Base-by-base conservation (phyloP, 1,139 yeast genomes). In the Hansenula lynferdii region DNA sequence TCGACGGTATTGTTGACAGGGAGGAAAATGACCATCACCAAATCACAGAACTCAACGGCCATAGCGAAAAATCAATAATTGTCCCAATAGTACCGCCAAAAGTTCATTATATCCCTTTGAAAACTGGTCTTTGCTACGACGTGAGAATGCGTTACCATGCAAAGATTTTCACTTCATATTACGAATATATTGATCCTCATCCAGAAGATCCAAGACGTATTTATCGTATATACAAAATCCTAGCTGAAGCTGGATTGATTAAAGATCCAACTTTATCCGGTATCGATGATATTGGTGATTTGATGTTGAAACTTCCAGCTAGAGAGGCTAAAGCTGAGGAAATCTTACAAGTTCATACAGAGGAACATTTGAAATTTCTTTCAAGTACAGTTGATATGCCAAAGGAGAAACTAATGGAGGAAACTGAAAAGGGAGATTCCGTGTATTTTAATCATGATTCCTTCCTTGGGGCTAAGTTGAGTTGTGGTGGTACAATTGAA, bases 161-260 rank as follows among this genome's bases (percentile, higher is more conserved):
- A 30, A 87, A 89, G 58, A 83, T 92, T 41, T 90, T 85, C 61
- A 86, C 96, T 3, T 84, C 95, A 6, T 87, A 92, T 49, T 85
- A 79, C 52, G 97, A 90, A 59, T 92, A 92, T 61, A 87, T 90
- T 37, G 98, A 94, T 57, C 98, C 98, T 3, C 99, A 94, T 58
- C 99, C 99, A 5, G 99, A 94, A 60, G 98, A 94, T 57, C 99
- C 99, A 11, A 76, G 98, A 45, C 78, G 99, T 50, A 92, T 92
- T 34, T 92, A 90, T 61, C 75, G 97, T 42, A 86, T 94, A 35
- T 94, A 92, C 65, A 87, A 92, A 61, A 84, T 85, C 34, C 70
- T 94, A 36, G 97, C 96, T 0, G 97, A 92, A 57, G 90, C 95
- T 22, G 98, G 98, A 0, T 67, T 94, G 18, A 82, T 94, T 38